Evolutionary conservation across 768 basidiomycete species (phyloP), one percentile per base, ranked within the genome.

Genomic region (Phaeolepiota aurea): DNA sequence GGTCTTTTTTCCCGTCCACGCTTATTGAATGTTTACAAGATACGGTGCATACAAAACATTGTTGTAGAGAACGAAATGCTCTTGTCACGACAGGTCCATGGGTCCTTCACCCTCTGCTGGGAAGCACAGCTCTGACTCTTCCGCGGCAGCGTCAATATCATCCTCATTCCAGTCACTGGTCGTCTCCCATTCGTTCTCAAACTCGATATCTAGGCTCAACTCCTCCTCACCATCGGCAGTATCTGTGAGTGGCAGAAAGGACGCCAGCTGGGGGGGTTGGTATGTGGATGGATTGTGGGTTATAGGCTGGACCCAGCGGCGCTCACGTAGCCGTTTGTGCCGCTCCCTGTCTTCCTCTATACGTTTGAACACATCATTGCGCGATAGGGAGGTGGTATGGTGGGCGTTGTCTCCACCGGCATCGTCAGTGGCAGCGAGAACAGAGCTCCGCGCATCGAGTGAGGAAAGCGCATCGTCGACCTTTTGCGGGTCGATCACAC

Each of bases 341-440:
- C 92, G 76, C 52, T 93, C 91, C 2, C 90, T 71, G 57, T 93
- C 91, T 50, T 93, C 90, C 57, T 94, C 89, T 48, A 94, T 90
- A 10, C 89, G 81, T 44, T 83, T 80, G 54, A 88, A 73, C 20
- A 89, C 74, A 38, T 92, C 88, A n/a, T 64, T 61, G 5, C 75
- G 73, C 1, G 79, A 69, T 37, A 85, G 70, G 0, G 61, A 31
- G n/a, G n/a, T n/a, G 55, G 28, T 13, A 46, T 39, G 14, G 48
- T 21, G 38, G 42, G 37, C 28, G 37, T 38, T 16, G 45, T 16
- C 20, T 31, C 34, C 13, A n/a, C n/a, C n/a, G n/a, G n/a, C n/a
- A n/a, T n/a, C n/a, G 38, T 14, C 21, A 35, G 49, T 13, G 23
- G 34, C 31, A 35, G n/a, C 50, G 43, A 2, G 20, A 23, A 20